Conservation (phyloP, 2,329 filamentous ascomycete genomes). For the Plenodomus tracheiphilus region DNA sequence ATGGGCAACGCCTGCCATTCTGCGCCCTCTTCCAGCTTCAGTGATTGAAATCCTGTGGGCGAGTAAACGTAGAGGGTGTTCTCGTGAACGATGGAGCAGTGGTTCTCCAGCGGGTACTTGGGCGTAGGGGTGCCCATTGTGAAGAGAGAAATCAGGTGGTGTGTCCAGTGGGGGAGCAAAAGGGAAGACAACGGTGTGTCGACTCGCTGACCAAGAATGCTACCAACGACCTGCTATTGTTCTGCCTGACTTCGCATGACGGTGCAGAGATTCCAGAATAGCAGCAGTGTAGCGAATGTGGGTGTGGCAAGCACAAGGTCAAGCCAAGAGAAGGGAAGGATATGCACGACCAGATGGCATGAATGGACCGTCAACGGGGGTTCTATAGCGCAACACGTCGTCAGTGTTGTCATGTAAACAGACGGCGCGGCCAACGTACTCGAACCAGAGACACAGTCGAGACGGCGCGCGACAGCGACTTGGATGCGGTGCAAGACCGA, state of each 20-base stretch:
- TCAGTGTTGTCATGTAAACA: constrained; percentile 22
- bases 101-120: constrained; percentile 68
- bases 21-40: constrained; percentile 69
- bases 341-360: constrained; percentile 11
- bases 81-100: constrained; percentile 80
- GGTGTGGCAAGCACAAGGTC: background rate
- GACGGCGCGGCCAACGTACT: constrained; percentile 21
- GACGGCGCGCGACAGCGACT: constrained; percentile 14
- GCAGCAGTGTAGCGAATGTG: background rate
- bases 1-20: constrained; percentile 69
- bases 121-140: constrained; percentile 75
- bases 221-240: constrained; percentile 23
- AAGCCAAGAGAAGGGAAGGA: constrained; percentile 1
- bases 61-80: constrained; percentile 86
- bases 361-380: constrained; percentile 1
- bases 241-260: constrained; percentile 36
- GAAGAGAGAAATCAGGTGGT: constrained; percentile 10
- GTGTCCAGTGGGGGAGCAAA: constrained; percentile 18
- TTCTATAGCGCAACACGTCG: background rate
- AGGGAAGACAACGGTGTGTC: constrained; percentile 19
- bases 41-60: constrained; percentile 71
- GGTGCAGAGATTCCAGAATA: constrained; percentile 14
- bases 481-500: constrained; percentile 12
- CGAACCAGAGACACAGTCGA: constrained; percentile 22
- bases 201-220: constrained; percentile 20